These are phyloP conservation scores for Candida fluviatilis DNA, from an alignment of 805 yeast species.

Conservation along the genomic window DNA sequence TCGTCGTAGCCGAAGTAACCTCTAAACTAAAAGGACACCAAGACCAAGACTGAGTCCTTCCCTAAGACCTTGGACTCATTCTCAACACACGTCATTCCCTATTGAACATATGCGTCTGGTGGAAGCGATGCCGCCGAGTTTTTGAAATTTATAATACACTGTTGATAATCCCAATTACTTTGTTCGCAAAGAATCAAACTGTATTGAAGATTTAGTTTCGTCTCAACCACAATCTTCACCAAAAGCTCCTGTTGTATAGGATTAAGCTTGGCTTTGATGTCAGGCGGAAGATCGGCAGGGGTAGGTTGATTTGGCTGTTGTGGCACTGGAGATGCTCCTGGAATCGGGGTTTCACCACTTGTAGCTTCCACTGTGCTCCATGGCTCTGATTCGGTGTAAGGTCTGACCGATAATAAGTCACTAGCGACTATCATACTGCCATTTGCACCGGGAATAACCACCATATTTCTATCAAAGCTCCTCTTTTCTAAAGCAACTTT, in stretches of 20 bases:
- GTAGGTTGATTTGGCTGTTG: slow-evolving; percentile 16
- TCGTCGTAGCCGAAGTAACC: too few relatives aligned
- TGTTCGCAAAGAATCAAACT: slow-evolving; percentile 83
- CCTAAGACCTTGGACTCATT: too few relatives aligned
- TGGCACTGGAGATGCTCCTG: slow-evolving; percentile 12
- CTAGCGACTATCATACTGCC: slow-evolving; percentile 81
- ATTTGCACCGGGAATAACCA: slow-evolving; percentile 66
- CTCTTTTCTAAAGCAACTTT: slow-evolving; percentile 48
- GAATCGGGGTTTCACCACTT: slow-evolving; percentile 5
- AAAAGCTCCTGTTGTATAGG: slow-evolving; percentile 61
- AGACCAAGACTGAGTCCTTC: too few relatives aligned
- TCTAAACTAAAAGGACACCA: too few relatives aligned
- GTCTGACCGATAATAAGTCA: slow-evolving; percentile 70
- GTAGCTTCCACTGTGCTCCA: slow-evolving; percentile 38
- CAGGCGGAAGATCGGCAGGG: slow-evolving; percentile 49
- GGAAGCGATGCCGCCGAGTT: slow-evolving; percentile 54
- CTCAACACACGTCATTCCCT: too few relatives aligned
- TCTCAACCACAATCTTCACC: slow-evolving; percentile 61
- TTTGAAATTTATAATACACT: slow-evolving; percentile 66
- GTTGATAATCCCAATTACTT: slow-evolving; percentile 75
- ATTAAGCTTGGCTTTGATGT: slow-evolving; percentile 47
- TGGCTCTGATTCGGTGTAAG: slow-evolving; percentile 49
- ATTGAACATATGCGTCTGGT: slow-evolving; percentile 30
- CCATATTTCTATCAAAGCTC: slow-evolving; percentile 81
- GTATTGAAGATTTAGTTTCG: slow-evolving; percentile 74